Evolutionary conservation across 306 rosid genomes (phyloP), one percentile per base, ranked within the genome.

Genomic region (Sicyos edulis): DNA sequence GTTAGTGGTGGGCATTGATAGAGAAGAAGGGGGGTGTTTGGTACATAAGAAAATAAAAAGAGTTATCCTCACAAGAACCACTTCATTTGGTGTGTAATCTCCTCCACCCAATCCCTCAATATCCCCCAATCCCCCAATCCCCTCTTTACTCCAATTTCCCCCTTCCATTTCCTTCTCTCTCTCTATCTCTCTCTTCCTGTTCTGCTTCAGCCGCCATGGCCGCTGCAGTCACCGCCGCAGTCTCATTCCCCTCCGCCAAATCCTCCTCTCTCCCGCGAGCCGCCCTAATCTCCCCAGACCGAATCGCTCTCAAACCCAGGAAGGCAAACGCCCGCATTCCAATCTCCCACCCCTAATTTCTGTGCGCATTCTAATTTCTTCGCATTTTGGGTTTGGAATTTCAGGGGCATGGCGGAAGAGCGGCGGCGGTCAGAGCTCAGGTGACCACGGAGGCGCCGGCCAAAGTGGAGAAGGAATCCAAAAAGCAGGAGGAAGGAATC

Each of bases 61-160:
- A n/a, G 90, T 91, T 91, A 88, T 91, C 97, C 88, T 78, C 81
- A 74, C 83, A 70, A 80, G 76, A 53, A 69, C 88, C 89, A 85
- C 88, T 80, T 76, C 89, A 81, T 85, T 84, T 74, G 65, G 79
- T 85, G 65, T 69, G 24, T 76, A 87, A 79, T 86, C 83, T 92
- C 93, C 82, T 87, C 98, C 98, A 90, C 98, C 72, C 91, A 83
- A n/a, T n/a, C n/a, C n/a, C n/a, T n/a, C n/a, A n/a, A n/a, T n/a
- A 85, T 90, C 82, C 54, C 63, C 71, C 76, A 83, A 92, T 81
- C 95, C 81, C 26, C 15, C 42, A 47, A 47, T 14, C n/a, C 55
- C 69, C 45, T 50, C 34, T 54, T 4, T 7, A 45, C 54, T 16
- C 44, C 51, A 15, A 2, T 52, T 8, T 59, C 80, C 34, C 54